Evolutionary conservation across 2,329 filamentous ascomycete species (phyloP).

Genomic region (Penicillium brevicompactum): DNA sequence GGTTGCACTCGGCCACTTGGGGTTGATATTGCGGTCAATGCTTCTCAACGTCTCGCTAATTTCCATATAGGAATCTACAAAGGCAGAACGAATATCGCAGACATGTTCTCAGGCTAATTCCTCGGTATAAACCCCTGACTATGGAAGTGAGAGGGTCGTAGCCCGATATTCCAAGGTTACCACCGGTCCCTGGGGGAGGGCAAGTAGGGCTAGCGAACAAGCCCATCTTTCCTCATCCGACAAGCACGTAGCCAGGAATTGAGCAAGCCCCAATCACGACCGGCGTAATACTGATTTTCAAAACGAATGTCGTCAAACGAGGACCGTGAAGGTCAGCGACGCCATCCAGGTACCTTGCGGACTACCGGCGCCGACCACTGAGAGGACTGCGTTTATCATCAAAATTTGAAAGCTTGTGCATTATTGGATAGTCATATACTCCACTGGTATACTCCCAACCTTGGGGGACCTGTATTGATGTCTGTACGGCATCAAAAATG

Average conservation of each 20-base stretch:
- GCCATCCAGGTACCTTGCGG: conserved; percentile 25
- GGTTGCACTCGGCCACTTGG: no score
- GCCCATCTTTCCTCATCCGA: not conserved
- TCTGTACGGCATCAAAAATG: conserved; percentile 10
- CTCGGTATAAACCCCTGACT: not conserved
- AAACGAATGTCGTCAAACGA: conserved; percentile 7
- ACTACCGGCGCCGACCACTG: conserved; percentile 12
- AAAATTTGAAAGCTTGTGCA: not conserved
- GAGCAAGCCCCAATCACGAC: not conserved
- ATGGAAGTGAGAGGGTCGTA: not conserved
- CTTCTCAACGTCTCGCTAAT: no score
- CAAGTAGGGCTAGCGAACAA: not conserved
- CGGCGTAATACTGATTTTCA: conserved; percentile 8
- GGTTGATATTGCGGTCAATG: no score
- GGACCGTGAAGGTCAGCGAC: conserved; percentile 26
- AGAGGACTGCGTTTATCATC: conserved; percentile 21
- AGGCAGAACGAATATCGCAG: no score
- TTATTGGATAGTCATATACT: conserved; percentile 9
- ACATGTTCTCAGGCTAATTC: not conserved
- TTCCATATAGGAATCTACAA: no score
- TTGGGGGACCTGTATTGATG: conserved; percentile 12
- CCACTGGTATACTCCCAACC: conserved; percentile 13
- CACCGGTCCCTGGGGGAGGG: not conserved
- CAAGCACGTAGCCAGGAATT: not conserved
- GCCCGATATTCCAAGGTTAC: not conserved